phyloP scores from a whole-genome alignment of 83 land plant genomes.

The Larix sibirica region DNA sequence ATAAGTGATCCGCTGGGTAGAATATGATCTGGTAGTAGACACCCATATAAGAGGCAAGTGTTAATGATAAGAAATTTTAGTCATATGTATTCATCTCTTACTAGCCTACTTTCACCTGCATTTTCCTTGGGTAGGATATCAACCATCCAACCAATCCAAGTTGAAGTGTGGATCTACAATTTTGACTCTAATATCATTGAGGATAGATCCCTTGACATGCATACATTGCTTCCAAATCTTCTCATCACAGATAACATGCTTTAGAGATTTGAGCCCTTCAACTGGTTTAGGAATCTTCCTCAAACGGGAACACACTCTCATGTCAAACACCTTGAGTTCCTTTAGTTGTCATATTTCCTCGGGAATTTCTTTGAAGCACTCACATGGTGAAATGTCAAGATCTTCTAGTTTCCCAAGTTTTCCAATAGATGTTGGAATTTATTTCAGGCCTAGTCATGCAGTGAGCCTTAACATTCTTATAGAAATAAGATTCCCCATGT shows the following conservation, averaged over 20 bases:
- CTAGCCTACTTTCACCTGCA: too few relatives aligned
- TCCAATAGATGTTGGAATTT: conserved; percentile 39
- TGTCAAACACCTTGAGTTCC: conserved; percentile 55
- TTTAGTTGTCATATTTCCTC: conserved; percentile 34
- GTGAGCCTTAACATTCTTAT: conserved; percentile 40
- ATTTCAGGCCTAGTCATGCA: too few relatives aligned
- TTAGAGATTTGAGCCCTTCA: conserved; percentile 18
- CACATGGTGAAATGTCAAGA: conserved; percentile 58
- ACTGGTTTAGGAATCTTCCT: conserved; percentile 33
- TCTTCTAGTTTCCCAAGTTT: conserved; percentile 32
- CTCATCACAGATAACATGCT: conserved; percentile 62
- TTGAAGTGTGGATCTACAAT: neutral
- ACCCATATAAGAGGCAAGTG: too few relatives aligned
- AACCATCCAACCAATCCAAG: neutral
- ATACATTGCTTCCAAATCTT: conserved; percentile 41
- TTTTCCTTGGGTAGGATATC: neutral
- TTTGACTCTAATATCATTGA: neutral
- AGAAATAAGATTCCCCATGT: conserved; percentile 29
- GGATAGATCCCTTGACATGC: too few relatives aligned
- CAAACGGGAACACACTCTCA: conserved; percentile 55
- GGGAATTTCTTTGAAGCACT: conserved; percentile 41
- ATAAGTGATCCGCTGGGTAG: too few relatives aligned
- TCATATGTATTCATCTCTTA: too few relatives aligned
- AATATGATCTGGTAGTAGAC: too few relatives aligned
- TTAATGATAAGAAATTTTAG: too few relatives aligned